These are phyloP conservation scores for Rubus parviflorus DNA, from an alignment of 306 rosid species.

Conservation along the genomic window DNA sequence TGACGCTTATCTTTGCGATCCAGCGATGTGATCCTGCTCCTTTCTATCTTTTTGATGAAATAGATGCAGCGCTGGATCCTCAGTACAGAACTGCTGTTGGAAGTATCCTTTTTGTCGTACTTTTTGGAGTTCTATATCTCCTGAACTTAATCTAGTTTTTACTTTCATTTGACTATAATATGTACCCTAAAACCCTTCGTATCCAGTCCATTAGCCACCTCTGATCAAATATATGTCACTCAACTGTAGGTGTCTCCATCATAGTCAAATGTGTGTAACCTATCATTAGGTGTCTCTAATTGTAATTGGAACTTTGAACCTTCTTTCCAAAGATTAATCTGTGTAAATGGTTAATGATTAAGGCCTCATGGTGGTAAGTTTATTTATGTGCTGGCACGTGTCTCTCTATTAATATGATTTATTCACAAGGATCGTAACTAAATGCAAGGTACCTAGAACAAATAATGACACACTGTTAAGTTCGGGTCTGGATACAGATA, in stretches of 20 bases:
- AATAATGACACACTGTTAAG: not conserved
- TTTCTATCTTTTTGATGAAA: slow-evolving; percentile 95
- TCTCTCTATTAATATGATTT: not conserved
- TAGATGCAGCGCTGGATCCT: slow-evolving; percentile 98
- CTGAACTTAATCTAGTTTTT: not conserved
- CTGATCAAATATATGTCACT: not conserved
- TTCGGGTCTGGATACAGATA: not conserved
- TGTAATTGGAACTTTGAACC: not conserved
- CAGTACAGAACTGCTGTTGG: slow-evolving; percentile 98
- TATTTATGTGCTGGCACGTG: not conserved
- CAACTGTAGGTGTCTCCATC: not conserved
- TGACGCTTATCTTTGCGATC: slow-evolving; percentile 94
- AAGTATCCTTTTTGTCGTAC: slow-evolving; percentile 63
- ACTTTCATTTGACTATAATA: not conserved
- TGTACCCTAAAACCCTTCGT: not conserved
- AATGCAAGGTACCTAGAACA: not conserved
- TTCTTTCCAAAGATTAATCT: not conserved
- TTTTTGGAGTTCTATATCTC: slow-evolving; percentile 5
- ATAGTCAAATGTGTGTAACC: not conserved
- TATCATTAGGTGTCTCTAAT: not conserved
- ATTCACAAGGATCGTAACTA: not conserved
- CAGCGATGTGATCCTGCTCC: slow-evolving; percentile 99
- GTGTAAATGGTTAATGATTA: not conserved
- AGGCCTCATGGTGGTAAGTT: not conserved
- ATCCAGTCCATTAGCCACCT: not conserved